A percentile compares a stretch with the other conserved stretches of the same genome.
Evolutionary conservation across 2,329 filamentous ascomycete species (phyloP).

Genomic region (Cadophora sp.): DNA sequence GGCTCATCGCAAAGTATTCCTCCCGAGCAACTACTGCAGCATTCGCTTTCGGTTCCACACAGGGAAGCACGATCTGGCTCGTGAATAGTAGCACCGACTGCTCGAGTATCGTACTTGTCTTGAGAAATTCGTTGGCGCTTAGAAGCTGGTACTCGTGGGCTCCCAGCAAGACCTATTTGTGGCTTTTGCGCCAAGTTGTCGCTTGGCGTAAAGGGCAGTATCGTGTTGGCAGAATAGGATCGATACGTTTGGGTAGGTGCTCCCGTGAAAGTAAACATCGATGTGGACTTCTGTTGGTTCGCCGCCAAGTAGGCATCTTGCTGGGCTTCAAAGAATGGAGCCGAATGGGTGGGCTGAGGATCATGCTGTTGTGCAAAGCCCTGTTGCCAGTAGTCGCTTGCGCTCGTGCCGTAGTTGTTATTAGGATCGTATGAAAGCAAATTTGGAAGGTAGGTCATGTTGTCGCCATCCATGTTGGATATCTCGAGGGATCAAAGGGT

Average conservation of each 20-base stretch:
- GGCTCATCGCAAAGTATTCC: conserved; percentile 36
- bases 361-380: conserved; percentile 1
- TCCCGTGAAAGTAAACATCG: conserved; percentile 15
- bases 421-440: conserved; percentile 1
- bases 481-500: not conserved
- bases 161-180: not conserved
- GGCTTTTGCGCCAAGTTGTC: not conserved
- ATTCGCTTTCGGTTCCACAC: conserved; percentile 31
- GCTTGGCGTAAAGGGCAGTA: not conserved
- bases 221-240: not conserved
- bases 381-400: conserved; percentile 19
- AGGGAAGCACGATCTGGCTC: conserved; percentile 7
- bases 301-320: not conserved
- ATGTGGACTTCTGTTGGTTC: conserved; percentile 8
- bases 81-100: not conserved
- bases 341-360: conserved; percentile 20
- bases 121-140: conserved; percentile 25
- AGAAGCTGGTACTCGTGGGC: not conserved
- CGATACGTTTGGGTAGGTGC: conserved; percentile 4
- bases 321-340: conserved; percentile 24
- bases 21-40: conserved; percentile 41
- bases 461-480: conserved; percentile 14
- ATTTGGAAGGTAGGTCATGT: conserved; percentile 4
- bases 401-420: conserved; percentile 5
- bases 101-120: not conserved